These are phyloP conservation scores for Acidomyces sp. DNA, from an alignment of 495 filamentous ascomycete genomes.

Conservation along the genomic window DNA sequence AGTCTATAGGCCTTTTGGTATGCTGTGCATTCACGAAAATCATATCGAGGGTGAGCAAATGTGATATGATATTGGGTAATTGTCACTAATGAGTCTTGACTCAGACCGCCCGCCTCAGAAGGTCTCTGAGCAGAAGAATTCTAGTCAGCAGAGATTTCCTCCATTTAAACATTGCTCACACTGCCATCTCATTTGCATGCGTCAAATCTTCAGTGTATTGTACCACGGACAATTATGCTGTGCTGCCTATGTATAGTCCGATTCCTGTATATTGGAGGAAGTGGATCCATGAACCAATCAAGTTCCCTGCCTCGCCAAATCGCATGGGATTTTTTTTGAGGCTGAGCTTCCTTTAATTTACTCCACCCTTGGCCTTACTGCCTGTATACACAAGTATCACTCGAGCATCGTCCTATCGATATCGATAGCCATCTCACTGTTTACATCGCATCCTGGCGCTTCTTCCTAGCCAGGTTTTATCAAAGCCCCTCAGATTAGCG, in stretches of 20 bases:
- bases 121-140: background rate
- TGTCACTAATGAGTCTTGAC: too few relatives aligned
- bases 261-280: too few relatives aligned
- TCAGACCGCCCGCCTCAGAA: background rate
- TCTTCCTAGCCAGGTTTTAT: background rate
- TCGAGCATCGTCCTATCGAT: too few relatives aligned
- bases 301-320: too few relatives aligned
- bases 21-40: slow-evolving; percentile 7
- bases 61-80: too few relatives aligned
- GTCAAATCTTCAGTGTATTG: background rate
- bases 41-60: slow-evolving; percentile 3
- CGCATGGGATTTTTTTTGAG: too few relatives aligned
- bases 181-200: background rate
- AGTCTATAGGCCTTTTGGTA: slow-evolving; percentile 8
- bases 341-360: too few relatives aligned
- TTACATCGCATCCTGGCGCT: too few relatives aligned
- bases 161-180: background rate
- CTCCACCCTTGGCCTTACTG: too few relatives aligned
- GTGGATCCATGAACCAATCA: too few relatives aligned
- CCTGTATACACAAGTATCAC: too few relatives aligned
- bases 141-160: background rate
- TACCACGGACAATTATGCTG: background rate
- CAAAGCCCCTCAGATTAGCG: background rate
- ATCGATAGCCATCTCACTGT: too few relatives aligned
- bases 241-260: background rate